Evolutionary conservation across 225 moss, liverwort and hornwort genomes (phyloP).

Genomic region (Bryum argenteum): DNA sequence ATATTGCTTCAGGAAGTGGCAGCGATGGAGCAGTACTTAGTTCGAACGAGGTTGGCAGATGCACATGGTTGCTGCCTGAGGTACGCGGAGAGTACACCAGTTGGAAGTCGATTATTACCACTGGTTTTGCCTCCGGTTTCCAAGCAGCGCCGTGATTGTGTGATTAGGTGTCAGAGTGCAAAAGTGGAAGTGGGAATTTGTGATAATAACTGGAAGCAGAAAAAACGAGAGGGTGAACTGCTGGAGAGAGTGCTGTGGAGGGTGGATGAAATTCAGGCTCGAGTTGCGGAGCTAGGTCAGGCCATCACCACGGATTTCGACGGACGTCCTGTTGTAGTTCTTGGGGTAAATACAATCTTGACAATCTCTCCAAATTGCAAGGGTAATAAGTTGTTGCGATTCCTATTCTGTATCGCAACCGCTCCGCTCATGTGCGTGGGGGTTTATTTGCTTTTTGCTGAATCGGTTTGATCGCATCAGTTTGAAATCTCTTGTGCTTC

Average conservation of each 20-base stretch:
- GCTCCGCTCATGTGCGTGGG: background rate
- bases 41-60: slow-evolving; percentile 15
- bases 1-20: slow-evolving; percentile 13
- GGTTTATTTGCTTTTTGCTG: background rate
- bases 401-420: background rate
- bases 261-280: slow-evolving; percentile 60
- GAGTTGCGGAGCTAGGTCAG: slow-evolving; percentile 71
- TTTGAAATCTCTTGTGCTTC: background rate
- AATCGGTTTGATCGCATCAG: background rate
- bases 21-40: slow-evolving; percentile 23
- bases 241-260: slow-evolving; percentile 77
- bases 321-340: slow-evolving; percentile 56
- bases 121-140: background rate
- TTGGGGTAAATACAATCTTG: slow-evolving; percentile 53
- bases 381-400: background rate
- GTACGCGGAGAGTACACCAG: background rate
- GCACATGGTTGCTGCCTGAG: slow-evolving; percentile 5
- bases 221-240: slow-evolving; percentile 40
- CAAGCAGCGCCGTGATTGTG: slow-evolving; percentile 14
- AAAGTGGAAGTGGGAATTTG: slow-evolving; percentile 12
- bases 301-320: slow-evolving; percentile 70
- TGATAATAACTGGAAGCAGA: slow-evolving; percentile 17
- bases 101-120: slow-evolving; percentile 16
- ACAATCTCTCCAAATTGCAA: background rate
- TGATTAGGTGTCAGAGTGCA: slow-evolving; percentile 8